Base-by-base conservation (phyloP, 805 yeast genomes). In the Lipomyces starkeyi region DNA sequence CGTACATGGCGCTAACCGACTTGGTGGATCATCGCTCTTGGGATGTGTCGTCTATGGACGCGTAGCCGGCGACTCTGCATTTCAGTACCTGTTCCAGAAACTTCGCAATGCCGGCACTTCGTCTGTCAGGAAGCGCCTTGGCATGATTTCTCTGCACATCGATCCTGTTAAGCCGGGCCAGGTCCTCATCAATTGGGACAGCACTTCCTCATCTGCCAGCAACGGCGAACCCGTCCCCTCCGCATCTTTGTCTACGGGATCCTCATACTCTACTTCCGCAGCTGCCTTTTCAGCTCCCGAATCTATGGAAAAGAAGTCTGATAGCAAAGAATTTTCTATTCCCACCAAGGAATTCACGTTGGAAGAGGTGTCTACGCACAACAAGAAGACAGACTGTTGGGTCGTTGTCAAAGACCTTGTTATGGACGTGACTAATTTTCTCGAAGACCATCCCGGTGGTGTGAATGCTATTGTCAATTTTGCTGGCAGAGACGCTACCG, bases 401-500 rank as follows among this genome's bases (percentile, higher is more conserved):
- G 87, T 90, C 85, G 83, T 88, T 32, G 81, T 90, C 58, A 86
- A 87, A 74, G 88, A 88, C 67, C 84, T 87, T 72, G 91, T 90
- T 17, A 89, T 88, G 78, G 84, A 90, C 76, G 82, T 88, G 34
- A 84, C 91, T 22, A 68, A 75, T 37, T 83, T 90, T 69, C 77
- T 87, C 5, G 83, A 79, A 35, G 83, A 82, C 60, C 95, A 90
- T 72, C 91, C 91, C 7, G 91, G 91, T 34, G 91, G 91, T 8
- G 83, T 78, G 20, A 85, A 86, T 61, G 83, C 88, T 13, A 85
- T 87, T 67, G 80, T 87, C 59, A 95, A 91, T 74, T 85, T 88
- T 77, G 97, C 91, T 22, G 97, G 97, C 56, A 84, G 85, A 67
- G 97, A 91, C 76, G 93, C 93, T 59, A 87, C 91, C 7, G 80